phyloP scores from a whole-genome alignment of 306 rosid species.

The Prunus campanulata region DNA sequence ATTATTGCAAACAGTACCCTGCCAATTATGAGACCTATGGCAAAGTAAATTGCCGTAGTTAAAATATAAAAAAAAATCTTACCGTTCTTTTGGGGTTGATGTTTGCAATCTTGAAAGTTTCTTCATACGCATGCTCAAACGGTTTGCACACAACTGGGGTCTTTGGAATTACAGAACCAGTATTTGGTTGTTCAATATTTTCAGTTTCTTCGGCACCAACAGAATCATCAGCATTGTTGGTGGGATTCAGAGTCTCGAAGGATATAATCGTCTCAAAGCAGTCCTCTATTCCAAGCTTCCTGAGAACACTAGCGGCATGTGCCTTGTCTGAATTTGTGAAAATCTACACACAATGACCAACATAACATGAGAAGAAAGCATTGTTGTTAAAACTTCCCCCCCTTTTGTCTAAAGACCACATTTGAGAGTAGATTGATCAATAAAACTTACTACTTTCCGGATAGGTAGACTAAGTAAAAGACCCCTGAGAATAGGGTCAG shows the following conservation, averaged over 20 bases:
- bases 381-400: neutral
- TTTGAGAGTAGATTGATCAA: neutral
- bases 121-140: conserved; percentile 57
- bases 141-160: conserved; percentile 84
- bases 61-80: conserved; percentile 17
- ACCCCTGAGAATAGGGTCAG: conserved; percentile 69
- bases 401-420: neutral
- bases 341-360: conserved; percentile 37
- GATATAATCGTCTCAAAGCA: conserved; percentile 72
- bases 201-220: conserved; percentile 28
- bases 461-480: conserved; percentile 72
- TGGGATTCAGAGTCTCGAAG: conserved; percentile 82
- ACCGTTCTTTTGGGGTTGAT: conserved; percentile 76
- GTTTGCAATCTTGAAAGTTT: conserved; percentile 57
- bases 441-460: conserved; percentile 67
- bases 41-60: neutral
- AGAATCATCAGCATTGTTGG: conserved; percentile 3
- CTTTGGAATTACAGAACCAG: conserved; percentile 40
- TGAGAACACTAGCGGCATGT: conserved; percentile 60
- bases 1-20: neutral
- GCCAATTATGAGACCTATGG: neutral
- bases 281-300: conserved; percentile 78
- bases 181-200: conserved; percentile 27
- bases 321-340: conserved; percentile 65
- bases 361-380: conserved; percentile 2